phyloP scores from a whole-genome alignment of 441 rosid genomes.

The Daphne laureola region DNA sequence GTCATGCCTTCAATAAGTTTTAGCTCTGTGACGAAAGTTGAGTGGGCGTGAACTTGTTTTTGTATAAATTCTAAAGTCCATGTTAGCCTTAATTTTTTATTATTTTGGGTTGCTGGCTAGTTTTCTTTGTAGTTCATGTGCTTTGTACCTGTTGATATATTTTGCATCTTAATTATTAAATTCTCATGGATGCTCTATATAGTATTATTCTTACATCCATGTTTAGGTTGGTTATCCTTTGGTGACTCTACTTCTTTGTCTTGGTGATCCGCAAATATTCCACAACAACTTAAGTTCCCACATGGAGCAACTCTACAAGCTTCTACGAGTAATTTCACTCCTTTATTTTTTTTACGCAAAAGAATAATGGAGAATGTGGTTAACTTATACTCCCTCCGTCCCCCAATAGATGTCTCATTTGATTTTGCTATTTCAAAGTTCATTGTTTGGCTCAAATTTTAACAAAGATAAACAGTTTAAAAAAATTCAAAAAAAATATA shows the following conservation, averaged over 20 bases:
- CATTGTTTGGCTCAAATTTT: too few relatives aligned
- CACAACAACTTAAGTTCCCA: constrained; percentile 78
- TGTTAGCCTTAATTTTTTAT: too few relatives aligned
- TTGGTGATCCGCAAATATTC: constrained; percentile 95
- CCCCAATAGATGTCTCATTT: too few relatives aligned
- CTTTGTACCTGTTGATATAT: too few relatives aligned
- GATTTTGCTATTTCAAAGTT: too few relatives aligned
- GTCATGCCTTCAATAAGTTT: too few relatives aligned
- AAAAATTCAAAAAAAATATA: too few relatives aligned
- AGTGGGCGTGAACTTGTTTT: too few relatives aligned
- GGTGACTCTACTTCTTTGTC: constrained; percentile 98
- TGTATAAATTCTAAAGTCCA: too few relatives aligned
- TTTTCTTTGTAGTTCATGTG: neutral
- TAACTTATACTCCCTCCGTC: too few relatives aligned
- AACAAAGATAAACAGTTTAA: too few relatives aligned
- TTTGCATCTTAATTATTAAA: neutral
- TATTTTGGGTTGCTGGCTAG: neutral
- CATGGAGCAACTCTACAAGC: constrained; percentile 99
- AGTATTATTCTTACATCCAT: constrained; percentile 16
- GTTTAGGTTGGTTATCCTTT: constrained; percentile 95
- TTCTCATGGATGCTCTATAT: constrained; percentile 10
- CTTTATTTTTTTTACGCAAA: constrained; percentile 9
- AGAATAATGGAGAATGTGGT: constrained; percentile 6
- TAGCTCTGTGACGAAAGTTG: too few relatives aligned
- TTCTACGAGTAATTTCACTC: constrained; percentile 66